Conservation (phyloP, 2,329 filamentous ascomycete species). For the Penicillium freii region DNA sequence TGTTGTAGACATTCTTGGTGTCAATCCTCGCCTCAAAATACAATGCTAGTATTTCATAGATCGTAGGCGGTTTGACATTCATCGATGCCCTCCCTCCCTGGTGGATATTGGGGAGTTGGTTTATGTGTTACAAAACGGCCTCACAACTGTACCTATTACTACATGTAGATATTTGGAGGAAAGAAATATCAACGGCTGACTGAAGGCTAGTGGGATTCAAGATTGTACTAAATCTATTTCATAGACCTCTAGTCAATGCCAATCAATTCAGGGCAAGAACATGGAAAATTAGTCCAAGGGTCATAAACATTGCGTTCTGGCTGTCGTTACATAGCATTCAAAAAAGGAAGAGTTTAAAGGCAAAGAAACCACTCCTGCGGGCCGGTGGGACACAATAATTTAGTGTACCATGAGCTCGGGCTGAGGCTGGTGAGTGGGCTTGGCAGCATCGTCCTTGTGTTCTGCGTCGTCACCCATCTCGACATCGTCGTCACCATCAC, state of each 20-base stretch:
- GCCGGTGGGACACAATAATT: constrained; percentile 7
- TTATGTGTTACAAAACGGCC: background rate
- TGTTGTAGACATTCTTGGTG: background rate
- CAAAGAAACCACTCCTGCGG: constrained; percentile 5
- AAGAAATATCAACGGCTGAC: background rate
- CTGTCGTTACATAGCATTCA: constrained; percentile 32
- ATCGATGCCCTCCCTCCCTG: background rate
- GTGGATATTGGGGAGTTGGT: background rate
- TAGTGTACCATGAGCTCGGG: constrained; percentile 50
- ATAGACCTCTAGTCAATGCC: constrained; percentile 24
- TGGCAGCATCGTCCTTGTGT: constrained; percentile 35
- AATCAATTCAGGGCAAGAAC: constrained; percentile 16
- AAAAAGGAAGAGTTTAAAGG: constrained; percentile 12
- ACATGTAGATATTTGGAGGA: background rate
- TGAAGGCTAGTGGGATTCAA: background rate
- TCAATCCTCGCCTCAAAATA: background rate
- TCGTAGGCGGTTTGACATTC: background rate
- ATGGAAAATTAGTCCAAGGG: constrained; percentile 18
- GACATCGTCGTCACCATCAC: constrained; percentile 57
- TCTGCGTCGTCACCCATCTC: constrained; percentile 58
- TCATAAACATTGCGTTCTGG: constrained; percentile 33
- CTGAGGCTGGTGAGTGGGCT: constrained; percentile 37
- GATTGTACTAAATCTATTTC: constrained; percentile 28
- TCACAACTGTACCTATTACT: background rate
- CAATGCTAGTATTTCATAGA: background rate